Evolutionary conservation across 306 rosid species (phyloP), one percentile per base, ranked within the genome.

Genomic region (Corylus americana): DNA sequence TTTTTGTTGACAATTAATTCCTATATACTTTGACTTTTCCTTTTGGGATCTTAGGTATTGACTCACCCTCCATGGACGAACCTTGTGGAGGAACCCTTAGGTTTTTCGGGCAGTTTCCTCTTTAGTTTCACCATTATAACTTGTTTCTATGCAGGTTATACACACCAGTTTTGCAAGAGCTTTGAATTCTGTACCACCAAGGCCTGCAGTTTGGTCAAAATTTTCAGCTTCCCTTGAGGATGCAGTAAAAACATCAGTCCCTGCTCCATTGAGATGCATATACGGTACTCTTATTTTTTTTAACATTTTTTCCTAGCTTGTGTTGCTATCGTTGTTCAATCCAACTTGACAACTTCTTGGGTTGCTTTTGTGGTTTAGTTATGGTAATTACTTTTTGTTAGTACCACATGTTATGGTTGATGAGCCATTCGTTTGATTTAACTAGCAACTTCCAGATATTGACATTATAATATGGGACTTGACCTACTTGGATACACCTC

Each of bases 131-230:
- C 55, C 67, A 64, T 78, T 29, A 11, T 77, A 63, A 70, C 37
- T 47, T 70, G 73, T 72, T 29, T 62, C 55, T 67, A 35, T 80
- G 80, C 86, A 91, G 97, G 89, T 88, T 64, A 73, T 86, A 49
- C 81, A 67, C 76, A 82, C 80, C 67, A 75, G 85, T 83, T 58
- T 90, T 45, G 18, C 82, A 18, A 88, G 86, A 79, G 85, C 81
- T 85, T 83, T 90, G 79, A 63, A 82, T 72, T 12, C 77, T 83
- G 62, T 66, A 20, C 74, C 83, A 71, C 78, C n/a, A 69, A 86
- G 88, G 83, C 90, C 54, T 81, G 80, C 68, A 20, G 78, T 45
- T 22, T 58, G 85, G 79, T 81, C 87, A 59, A 84, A 45, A 68
- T 76, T 79, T 83, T 53, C 84, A 35, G 74, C 79, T 78, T 59